These are phyloP conservation scores for Ceratocystis ficicola DNA, from an alignment of 2,329 filamentous ascomycete species.

Conservation along the genomic window DNA sequence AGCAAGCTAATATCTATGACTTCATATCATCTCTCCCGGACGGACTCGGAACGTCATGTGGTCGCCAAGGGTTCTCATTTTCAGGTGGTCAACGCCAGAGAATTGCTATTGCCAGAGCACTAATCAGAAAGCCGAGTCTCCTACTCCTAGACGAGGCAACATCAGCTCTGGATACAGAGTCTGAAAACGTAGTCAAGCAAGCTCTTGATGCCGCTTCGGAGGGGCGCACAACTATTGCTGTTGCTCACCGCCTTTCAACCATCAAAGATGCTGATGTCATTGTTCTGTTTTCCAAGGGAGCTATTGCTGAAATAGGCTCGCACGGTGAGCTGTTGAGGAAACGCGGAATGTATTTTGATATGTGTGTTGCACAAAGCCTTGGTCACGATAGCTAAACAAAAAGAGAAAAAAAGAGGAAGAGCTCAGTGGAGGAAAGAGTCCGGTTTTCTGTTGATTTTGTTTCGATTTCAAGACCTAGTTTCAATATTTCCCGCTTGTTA, in stretches of 20 bases:
- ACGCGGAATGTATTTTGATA: conserved; percentile 41
- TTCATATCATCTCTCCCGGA: conserved; percentile 46
- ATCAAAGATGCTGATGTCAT: conserved; percentile 50
- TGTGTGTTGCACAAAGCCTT: conserved; percentile 38
- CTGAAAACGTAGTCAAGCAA: conserved; percentile 52
- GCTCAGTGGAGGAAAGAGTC: too few species aligned
- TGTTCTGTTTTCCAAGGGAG: conserved; percentile 47
- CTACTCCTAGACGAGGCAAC: conserved; percentile 66
- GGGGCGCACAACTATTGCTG: conserved; percentile 46
- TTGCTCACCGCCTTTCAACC: conserved; percentile 48
- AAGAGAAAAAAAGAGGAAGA: too few species aligned
- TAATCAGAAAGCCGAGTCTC: conserved; percentile 53
- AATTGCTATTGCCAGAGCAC: conserved; percentile 59
- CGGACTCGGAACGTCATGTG: conserved; percentile 51
- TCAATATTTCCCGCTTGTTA: neutral
- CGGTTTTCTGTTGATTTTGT: too few species aligned
- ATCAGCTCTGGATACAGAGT: conserved; percentile 49
- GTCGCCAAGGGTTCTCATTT: conserved; percentile 54
- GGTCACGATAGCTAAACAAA: conserved; percentile 27
- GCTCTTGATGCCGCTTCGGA: conserved; percentile 40
- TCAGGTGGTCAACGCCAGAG: conserved; percentile 63
- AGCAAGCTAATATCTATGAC: conserved; percentile 43
- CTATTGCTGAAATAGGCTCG: conserved; percentile 48
- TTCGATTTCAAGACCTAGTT: too few species aligned
- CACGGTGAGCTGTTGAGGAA: conserved; percentile 45